Evolutionary conservation across 148 eudicot genomes (phyloP).

Genomic region (Fallopia convolvulus): DNA sequence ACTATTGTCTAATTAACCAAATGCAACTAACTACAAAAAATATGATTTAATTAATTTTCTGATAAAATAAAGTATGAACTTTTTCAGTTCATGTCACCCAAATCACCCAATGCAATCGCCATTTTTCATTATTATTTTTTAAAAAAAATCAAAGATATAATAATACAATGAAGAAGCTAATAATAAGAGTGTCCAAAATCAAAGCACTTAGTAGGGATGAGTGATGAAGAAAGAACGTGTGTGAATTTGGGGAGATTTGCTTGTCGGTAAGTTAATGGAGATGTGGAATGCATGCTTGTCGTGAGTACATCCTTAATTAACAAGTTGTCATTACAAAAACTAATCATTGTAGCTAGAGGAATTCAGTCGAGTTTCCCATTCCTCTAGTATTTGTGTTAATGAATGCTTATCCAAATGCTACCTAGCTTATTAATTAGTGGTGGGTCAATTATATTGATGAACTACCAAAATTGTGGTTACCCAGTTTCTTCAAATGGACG

Average conservation of each 20-base stretch:
- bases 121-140: too few species aligned
- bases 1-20: too few species aligned
- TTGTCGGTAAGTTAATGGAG: not conserved
- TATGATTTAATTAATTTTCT: too few species aligned
- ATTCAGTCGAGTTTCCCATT: not conserved
- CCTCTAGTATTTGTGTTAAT: too few species aligned
- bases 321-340: too few species aligned
- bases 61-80: too few species aligned
- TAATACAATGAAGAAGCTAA: not conserved
- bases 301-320: too few species aligned
- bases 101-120: not conserved
- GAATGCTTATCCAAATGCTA: not conserved
- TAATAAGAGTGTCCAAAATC: not conserved
- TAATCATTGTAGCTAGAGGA: not conserved
- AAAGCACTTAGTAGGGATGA: not conserved
- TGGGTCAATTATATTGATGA: not conserved
- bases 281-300: not conserved
- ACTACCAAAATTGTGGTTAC: not conserved
- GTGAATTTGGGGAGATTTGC: slow-evolving; percentile 5
- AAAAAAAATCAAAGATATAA: not conserved
- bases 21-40: too few species aligned
- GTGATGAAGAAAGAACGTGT: not conserved
- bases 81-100: not conserved
- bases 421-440: not conserved
- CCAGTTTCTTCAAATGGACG: not conserved